phyloP scores from a whole-genome alignment of 2,329 filamentous ascomycete species.

The Claviceps capensis region DNA sequence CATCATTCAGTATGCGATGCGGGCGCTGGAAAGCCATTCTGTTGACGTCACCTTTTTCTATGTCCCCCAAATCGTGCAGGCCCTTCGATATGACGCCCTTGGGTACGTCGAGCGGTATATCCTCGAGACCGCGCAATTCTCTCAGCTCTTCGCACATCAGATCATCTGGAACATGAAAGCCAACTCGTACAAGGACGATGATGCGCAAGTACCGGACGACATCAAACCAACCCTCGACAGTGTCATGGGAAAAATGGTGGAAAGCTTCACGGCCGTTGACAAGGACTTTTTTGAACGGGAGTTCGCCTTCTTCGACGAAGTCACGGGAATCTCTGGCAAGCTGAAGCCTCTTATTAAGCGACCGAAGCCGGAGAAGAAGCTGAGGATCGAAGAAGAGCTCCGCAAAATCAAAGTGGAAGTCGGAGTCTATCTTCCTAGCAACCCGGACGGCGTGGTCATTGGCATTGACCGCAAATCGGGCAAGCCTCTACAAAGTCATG shows the following conservation, averaged over 20 bases:
- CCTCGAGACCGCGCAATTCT: slow-evolving; percentile 89
- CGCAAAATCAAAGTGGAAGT: slow-evolving; percentile 95
- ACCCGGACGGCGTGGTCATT: slow-evolving; percentile 92
- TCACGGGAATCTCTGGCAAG: slow-evolving; percentile 90
- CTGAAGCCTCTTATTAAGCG: slow-evolving; percentile 85
- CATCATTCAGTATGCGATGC: slow-evolving; percentile 92
- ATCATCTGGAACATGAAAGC: slow-evolving; percentile 99
- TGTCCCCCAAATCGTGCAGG: slow-evolving; percentile 94
- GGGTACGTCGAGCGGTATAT: slow-evolving; percentile 97
- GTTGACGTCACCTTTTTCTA: slow-evolving; percentile 99
- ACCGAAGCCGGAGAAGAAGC: slow-evolving; percentile 92
- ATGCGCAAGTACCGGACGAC: slow-evolving; percentile 74
- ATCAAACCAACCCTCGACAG: slow-evolving; percentile 89
- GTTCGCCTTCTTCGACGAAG: slow-evolving; percentile 96
- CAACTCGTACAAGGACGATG: slow-evolving; percentile 95
- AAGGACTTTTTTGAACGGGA: slow-evolving; percentile 83
- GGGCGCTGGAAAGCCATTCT: slow-evolving; percentile 81
- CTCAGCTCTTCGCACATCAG: slow-evolving; percentile 96
- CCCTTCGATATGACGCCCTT: slow-evolving; percentile 78
- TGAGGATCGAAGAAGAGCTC: slow-evolving; percentile 97
- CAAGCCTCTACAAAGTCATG: slow-evolving; percentile 93
- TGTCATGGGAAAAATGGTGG: slow-evolving; percentile 73
- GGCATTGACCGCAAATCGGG: slow-evolving; percentile 97
- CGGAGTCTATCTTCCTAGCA: slow-evolving; percentile 91
- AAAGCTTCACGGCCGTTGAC: slow-evolving; percentile 68